Conservation (phyloP, 495 filamentous ascomycete genomes). For the Parachaetomium inaequale region DNA sequence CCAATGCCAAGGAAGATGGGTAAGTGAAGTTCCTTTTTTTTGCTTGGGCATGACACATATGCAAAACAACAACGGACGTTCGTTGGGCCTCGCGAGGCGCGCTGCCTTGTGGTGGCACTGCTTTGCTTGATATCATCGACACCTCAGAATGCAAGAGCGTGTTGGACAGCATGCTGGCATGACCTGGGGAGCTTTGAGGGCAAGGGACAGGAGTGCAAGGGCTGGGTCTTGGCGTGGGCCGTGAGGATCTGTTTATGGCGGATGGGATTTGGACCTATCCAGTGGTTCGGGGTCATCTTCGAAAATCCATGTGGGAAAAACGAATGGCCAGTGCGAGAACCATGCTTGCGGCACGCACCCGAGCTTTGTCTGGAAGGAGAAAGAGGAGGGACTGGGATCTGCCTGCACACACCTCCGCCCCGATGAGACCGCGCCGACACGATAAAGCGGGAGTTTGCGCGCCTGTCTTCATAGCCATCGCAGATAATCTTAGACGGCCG, state of each 20-base stretch:
- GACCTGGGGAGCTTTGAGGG: slow-evolving; percentile 6
- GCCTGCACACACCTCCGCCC: background rate
- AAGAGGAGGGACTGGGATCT: slow-evolving; percentile 28
- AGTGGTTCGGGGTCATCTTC: background rate
- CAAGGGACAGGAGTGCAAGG: slow-evolving; percentile 16
- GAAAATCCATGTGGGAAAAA: slow-evolving; percentile 10
- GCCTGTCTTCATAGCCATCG: slow-evolving; percentile 47
- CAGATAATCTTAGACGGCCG: slow-evolving; percentile 46
- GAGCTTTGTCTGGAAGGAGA: slow-evolving; percentile 9
- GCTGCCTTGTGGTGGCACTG: background rate
- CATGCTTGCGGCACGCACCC: slow-evolving; percentile 10
- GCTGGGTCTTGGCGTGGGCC: background rate
- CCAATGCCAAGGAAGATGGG: slow-evolving; percentile 96
- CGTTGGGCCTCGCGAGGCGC: background rate
- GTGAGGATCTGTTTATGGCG: background rate
- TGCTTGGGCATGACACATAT: slow-evolving; percentile 19
- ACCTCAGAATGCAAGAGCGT: background rate
- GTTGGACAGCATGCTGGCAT: background rate
- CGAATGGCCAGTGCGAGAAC: slow-evolving; percentile 13
- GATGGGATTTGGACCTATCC: background rate
- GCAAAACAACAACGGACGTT: background rate
- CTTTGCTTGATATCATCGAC: background rate
- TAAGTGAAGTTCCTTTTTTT: slow-evolving; percentile 59
- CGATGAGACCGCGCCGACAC: slow-evolving; percentile 13
- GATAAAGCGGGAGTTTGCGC: slow-evolving; percentile 30